phyloP scores from a whole-genome alignment of 2,329 filamentous ascomycete species.

The Escovopsis sp. region DNA sequence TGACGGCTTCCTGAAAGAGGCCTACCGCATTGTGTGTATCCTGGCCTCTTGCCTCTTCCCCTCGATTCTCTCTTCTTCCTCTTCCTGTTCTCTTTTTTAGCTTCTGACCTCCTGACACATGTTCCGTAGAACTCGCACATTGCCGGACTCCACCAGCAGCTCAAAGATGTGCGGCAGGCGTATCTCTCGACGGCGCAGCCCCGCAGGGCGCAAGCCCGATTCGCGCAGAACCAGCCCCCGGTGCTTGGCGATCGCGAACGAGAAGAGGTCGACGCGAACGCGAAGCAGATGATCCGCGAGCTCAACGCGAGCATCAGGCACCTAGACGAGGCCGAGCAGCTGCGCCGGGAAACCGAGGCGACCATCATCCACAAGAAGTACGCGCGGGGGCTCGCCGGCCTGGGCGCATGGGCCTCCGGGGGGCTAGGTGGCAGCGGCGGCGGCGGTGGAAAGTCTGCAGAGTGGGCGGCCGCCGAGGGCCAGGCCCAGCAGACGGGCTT shows the following conservation, averaged over 20 bases:
- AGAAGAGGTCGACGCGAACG: conserved; percentile 74
- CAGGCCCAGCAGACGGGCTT: conserved; percentile 48
- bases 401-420: conserved; percentile 52
- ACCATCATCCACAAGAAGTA: conserved; percentile 58
- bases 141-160: conserved; percentile 59
- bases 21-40: conserved; percentile 42
- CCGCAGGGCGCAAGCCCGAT: conserved; percentile 36
- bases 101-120: no score
- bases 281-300: conserved; percentile 71
- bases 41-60: conserved; percentile 1
- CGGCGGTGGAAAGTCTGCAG: conserved; percentile 42
- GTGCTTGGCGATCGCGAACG: conserved; percentile 67
- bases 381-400: conserved; percentile 45
- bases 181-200: conserved; percentile 74
- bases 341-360: conserved; percentile 61
- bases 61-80: background rate
- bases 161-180: conserved; percentile 69
- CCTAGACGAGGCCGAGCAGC: conserved; percentile 66
- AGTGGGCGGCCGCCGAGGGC: conserved; percentile 60
- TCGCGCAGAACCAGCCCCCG: conserved; percentile 28
- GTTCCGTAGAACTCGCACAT: conserved; percentile 64
- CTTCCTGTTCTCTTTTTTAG: no score
- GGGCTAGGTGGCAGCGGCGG: conserved; percentile 27
- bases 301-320: conserved; percentile 68
- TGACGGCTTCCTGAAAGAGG: conserved; percentile 85